Conservation (phyloP, 225 moss, liverwort and hornwort species). For the Marchantia polymorpha region DNA sequence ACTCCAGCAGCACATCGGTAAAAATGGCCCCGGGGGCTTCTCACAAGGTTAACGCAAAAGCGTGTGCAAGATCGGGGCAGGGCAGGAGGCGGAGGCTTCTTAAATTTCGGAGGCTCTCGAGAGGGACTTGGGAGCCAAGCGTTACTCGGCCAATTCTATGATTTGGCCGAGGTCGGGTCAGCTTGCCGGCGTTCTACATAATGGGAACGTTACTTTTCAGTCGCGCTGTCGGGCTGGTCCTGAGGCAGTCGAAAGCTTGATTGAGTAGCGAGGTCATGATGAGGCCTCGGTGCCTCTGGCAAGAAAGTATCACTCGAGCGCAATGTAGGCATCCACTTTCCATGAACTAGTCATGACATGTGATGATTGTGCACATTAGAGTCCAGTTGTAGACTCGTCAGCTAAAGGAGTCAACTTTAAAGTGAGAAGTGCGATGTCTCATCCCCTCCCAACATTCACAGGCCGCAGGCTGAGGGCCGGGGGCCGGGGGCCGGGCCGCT, state of each 20-base stretch:
- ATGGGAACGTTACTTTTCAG: constrained; percentile 4
- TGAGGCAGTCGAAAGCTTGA: background rate
- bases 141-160: too few relatives aligned
- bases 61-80: too few relatives aligned
- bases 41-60: too few relatives aligned
- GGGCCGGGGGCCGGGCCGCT: too few relatives aligned
- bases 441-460: background rate
- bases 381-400: background rate
- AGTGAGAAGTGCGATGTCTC: background rate
- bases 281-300: background rate
- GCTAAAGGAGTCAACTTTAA: background rate
- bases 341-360: background rate
- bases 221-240: background rate
- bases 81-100: too few relatives aligned
- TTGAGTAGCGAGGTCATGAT: constrained; percentile 9
- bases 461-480: too few relatives aligned
- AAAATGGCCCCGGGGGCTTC: background rate
- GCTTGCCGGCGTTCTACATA: background rate
- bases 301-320: background rate
- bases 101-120: too few relatives aligned
- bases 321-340: background rate
- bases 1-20: background rate
- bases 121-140: too few relatives aligned
- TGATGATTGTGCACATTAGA: background rate
- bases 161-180: too few relatives aligned